Conservation (phyloP, 2,329 filamentous ascomycete species). For the Botrytis squamosa region DNA sequence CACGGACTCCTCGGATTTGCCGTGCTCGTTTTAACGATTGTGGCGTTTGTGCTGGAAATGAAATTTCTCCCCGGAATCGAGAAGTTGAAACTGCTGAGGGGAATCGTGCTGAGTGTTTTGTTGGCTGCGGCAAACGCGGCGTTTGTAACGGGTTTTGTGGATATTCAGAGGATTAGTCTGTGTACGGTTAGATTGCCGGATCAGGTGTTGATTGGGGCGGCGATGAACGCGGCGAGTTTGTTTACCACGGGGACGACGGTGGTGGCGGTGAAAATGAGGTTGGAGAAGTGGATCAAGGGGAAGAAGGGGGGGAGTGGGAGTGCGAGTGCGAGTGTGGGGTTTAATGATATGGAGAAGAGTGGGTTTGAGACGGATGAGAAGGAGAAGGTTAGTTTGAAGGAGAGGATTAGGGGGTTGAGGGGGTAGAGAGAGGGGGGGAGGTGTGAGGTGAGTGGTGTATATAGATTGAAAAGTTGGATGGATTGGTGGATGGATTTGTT, state of each 20-base stretch:
- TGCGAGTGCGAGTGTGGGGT: background rate
- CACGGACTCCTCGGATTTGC: background rate
- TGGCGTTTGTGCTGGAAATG: slow-evolving; percentile 6
- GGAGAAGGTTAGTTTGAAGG: background rate
- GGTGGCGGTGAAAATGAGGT: background rate
- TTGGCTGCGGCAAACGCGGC: background rate
- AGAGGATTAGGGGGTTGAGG: slow-evolving; percentile 7
- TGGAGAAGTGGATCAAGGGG: background rate
- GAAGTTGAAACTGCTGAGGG: background rate
- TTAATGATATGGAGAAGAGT: background rate
- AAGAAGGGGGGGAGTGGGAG: background rate
- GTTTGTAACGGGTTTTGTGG: slow-evolving; percentile 3
- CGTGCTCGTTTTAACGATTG: background rate
- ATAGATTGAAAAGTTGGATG: background rate
- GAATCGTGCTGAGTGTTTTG: background rate
- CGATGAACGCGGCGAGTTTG: background rate
- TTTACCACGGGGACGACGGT: background rate
- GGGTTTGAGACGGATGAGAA: background rate
- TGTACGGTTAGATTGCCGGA: slow-evolving; percentile 16
- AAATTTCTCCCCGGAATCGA: background rate
- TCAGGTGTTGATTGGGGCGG: background rate
- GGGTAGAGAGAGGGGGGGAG: background rate
- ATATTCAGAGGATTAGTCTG: slow-evolving; percentile 17
- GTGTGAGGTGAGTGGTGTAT: too few relatives aligned
- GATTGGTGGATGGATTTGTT: background rate